Evolutionary conservation across 2,329 filamentous ascomycete genomes (phyloP), one percentile per base, ranked within the genome.

Genomic region (Bipolaris cookei): DNA sequence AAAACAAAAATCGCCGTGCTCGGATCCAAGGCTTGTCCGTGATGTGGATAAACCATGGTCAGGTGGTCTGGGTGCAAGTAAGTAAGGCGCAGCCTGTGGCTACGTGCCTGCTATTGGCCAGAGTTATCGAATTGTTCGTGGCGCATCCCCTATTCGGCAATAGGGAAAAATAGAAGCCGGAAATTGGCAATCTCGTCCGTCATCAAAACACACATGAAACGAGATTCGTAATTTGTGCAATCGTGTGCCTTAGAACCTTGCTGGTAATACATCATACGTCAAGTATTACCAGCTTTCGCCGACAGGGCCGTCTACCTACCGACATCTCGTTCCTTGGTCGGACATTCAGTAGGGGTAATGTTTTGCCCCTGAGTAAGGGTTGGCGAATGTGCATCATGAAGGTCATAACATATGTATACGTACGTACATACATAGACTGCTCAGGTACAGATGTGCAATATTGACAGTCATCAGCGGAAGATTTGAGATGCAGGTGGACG

Each of bases 111-210:
- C 43, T 20, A 59, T 61, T 61, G 59, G 56, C 42, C 43, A 42
- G 16, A 51, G 32, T 47, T 3, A 13, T 44, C 14, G 30, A 42
- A 49, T 42, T 37, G 43, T 34, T 35, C 54, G 39, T 42, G 5
- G 55, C 51, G 35, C 41, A 44, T 49, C 38, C 48, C 30, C 35
- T 45, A 55, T 55, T 16, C 18, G 45, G 54, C 30, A 43, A 39
- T 14, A 8, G 20, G 30, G 35, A 25, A 44, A 47, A 43, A 16
- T 23, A 42, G 23, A 32, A 34, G 45, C 28, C 58, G 59, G 59
- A 59, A 45, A 61, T 61, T 59, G 56, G 39, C 56, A 61, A 61
- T 61, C 50, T 61, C 56, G 45, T 44, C 23, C 43, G 32, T 44
- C 47, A 39, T 47, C 43, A 52, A 56, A 61, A 55, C 58, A 58